phyloP scores from a whole-genome alignment of 225 moss, liverwort and hornwort genomes.

The Straminergon stramineum region DNA sequence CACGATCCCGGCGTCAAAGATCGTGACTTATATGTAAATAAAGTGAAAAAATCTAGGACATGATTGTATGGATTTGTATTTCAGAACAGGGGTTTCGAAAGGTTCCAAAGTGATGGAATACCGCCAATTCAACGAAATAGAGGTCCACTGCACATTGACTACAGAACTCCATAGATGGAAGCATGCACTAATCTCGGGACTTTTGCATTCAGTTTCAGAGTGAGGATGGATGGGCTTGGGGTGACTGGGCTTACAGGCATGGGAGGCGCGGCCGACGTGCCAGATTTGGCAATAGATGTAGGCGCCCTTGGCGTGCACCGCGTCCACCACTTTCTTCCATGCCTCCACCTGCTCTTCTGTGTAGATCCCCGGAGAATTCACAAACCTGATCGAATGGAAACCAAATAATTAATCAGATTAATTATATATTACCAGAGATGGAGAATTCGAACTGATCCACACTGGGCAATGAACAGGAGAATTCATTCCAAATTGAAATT shows the following conservation, averaged over 20 bases:
- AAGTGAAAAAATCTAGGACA: background rate
- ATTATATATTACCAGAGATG: background rate
- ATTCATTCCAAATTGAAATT: background rate
- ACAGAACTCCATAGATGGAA: too few relatives aligned
- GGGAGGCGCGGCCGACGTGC: constrained; percentile 65
- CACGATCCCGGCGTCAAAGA: background rate
- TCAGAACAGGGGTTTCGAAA: background rate
- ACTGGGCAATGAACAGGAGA: too few relatives aligned
- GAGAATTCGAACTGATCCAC: too few relatives aligned
- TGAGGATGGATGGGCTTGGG: background rate
- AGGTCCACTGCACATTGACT: background rate
- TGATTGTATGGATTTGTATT: background rate
- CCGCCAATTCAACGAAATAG: background rate
- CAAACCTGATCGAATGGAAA: constrained; percentile 2
- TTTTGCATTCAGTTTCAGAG: background rate
- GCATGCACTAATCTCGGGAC: background rate
- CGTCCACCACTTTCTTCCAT: constrained; percentile 55
- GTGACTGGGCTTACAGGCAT: constrained; percentile 8
- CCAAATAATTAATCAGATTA: background rate
- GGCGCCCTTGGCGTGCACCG: constrained; percentile 57
- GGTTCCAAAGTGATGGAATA: background rate
- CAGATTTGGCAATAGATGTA: constrained; percentile 56
- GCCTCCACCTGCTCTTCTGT: constrained; percentile 42
- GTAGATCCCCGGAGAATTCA: constrained; percentile 53
- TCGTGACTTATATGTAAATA: too few relatives aligned